Evolutionary conservation across 2,329 filamentous ascomycete genomes (phyloP), one percentile per base, ranked within the genome.

Genomic region (Neopestalotiopsis sp.): DNA sequence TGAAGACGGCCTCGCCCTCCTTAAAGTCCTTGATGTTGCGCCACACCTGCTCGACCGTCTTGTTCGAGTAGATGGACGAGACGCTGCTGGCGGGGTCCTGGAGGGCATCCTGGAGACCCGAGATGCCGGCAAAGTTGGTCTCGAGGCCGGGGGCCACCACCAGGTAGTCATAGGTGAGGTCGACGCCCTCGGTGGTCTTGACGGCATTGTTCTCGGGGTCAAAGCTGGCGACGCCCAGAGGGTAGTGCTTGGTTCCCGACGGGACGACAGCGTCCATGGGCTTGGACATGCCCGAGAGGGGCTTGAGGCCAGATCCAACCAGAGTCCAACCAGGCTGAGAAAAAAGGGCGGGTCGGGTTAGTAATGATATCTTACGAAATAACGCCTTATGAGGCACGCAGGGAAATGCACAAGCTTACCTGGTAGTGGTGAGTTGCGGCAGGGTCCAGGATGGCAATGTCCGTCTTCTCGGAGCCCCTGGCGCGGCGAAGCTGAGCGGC

Each of bases 401-500:
- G 24, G 24, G 24, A 5, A 28, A 28, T 38, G 9, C 45, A 59
- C 65, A 28, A 28, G 34, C 42, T 56, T 45, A 76, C 76, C 67
- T 78, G 77, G 70, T 81, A 81, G 71, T 80, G 78, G 69, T 81
- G 79, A 32, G 71, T 71, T 64, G 72, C 69, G 20, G 78, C 78
- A 28, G 79, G 78, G 68, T 81, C 79, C 28, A 81, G 66, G 68
- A 81, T 79, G 66, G 78, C 79, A 59, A 81, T 77, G 38, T 80
- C 79, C 45, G 76, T 75, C 68, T 76, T 77, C 20, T 75, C 74
- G 32, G 78, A 74, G 42, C 72, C 71, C 4, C 69, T 67, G 20
- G 73, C 71, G 17, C 73, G 72, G 57, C 92, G 84, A 3, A 94
- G 85, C 80, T 93, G 91, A 74, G 92, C 90, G 74, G 89, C 89